Percentiles rank a stretch among this genome's conserved stretches.
phyloP scores from a whole-genome alignment of 2,329 filamentous ascomycete genomes.

The Fusarium papillatum region DNA sequence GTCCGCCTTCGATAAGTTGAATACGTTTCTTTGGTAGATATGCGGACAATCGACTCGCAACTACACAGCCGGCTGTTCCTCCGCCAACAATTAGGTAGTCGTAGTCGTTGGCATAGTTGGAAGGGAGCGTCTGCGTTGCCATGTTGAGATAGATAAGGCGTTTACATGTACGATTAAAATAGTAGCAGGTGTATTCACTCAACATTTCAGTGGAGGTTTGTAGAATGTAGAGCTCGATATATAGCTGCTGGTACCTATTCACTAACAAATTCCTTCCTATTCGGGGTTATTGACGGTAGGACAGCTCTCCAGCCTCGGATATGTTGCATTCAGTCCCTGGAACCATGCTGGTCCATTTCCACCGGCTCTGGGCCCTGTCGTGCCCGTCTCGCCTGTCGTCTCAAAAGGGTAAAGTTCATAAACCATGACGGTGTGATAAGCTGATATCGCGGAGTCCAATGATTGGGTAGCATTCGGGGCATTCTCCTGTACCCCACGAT shows the following conservation, averaged over 20 bases:
- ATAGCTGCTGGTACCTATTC: not conserved
- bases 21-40: not conserved
- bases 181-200: not conserved
- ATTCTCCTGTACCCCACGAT: not conserved
- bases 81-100: not conserved
- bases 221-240: not conserved
- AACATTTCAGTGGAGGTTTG: not conserved
- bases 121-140: not conserved
- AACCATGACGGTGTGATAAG: not conserved
- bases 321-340: not conserved
- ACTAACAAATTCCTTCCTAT: not conserved
- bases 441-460: not conserved
- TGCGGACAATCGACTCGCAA: not conserved
- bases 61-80: not conserved
- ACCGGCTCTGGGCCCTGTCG: not conserved
- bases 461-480: not conserved
- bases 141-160: not conserved
- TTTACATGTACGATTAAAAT: not conserved
- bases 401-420: not conserved
- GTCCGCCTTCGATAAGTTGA: conserved; percentile 58
- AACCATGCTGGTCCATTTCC: not conserved
- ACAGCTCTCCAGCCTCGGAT: not conserved
- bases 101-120: not conserved
- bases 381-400: not conserved
- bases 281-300: not conserved